Base-by-base conservation (phyloP, 495 filamentous ascomycete genomes). In the Ramalina peruviana region DNA sequence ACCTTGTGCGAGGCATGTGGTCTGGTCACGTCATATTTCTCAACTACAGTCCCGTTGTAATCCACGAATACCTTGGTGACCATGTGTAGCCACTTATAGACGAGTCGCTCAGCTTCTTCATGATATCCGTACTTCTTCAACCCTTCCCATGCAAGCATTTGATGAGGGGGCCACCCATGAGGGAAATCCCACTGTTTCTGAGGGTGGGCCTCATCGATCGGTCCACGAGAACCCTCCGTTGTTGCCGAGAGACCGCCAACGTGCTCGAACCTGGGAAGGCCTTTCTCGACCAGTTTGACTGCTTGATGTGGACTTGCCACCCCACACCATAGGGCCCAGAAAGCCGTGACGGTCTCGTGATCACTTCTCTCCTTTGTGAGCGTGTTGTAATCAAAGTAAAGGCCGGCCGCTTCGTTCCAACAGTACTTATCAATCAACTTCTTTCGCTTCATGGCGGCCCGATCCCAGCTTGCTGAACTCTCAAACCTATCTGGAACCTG, bases 141-240 rank as follows among this genome's bases (percentile, higher is more conserved):
- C 6, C 86, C 93, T 0, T 82, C 86, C 92, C 93, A 97, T 1
- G 92, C 92, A 30, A 98, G 78, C 68, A 98, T 96, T 69, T 98
- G 92, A 72, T 98, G 92, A 10, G 92, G 92, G 17, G 92, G 90
- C 92, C 92, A 98, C 41, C 92, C 92, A 61, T 88, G 94, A 1
- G 92, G 92, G 62, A 88, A 98, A 62, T 98, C 92, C 92, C 92
- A 98, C 63, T 98, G 92, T 33, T 88, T 78, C 57, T 94, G 95
- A 3, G 92, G 92, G 12, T 87, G 74, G 55, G 85, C 77, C n/a
- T 94, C 59, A 13, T 81, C 79, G 49, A 95, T 72, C 10, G 69
- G 71, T 17, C 92, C 92, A 25, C 92, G 83, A 23, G 85, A 90
- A 61, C 85, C 73, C 62, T 93, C 77, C 0, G 90, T 94, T 21